Evolutionary conservation across 2,329 filamentous ascomycete species (phyloP), one percentile per base, ranked within the genome.

Genomic region (Thermoascus crustaceus): DNA sequence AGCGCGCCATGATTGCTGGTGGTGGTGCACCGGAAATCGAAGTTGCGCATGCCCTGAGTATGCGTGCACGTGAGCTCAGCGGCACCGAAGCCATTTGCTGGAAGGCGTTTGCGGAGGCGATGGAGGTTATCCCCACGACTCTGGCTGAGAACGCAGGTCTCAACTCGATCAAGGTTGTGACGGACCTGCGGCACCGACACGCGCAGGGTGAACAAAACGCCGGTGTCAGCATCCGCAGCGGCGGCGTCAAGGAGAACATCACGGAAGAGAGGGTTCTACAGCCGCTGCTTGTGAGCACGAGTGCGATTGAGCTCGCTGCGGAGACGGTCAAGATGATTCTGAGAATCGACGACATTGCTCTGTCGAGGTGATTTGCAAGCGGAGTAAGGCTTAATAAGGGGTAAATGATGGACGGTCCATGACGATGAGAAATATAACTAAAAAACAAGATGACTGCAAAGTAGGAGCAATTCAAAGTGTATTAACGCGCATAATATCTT

Each of bases 161-260:
- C 45, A 98, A 98, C 73, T 89, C 85, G 61, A 98, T 98, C 74
- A 94, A 93, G 69, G 91, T 98, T 18, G 91, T 98, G 30, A 98
- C 91, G 17, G 91, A 96, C 54, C 69, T 98, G 55, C 77, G 91
- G 57, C 87, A 94, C 66, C 79, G 88, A 54, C 91, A 98, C 66
- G 91, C 91, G 51, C 81, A 88, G 65, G 91, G 89, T 37, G 88
- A 96, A 75, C 82, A 82, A 69, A 94, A 93, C 54, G 91, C 93
- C 1, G 93, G 91, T 52, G 88, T 98, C 45, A 95, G 88, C 68
- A 96, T 98, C 72, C 91, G 94, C 74, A 89, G 85, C 46, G 89
- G 91, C 25, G 91, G 91, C 40, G 91, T 98, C 46, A 95, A 94
- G 75, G 80, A 83, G 50, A 93, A 98, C 68, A 96, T 96, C 57